These are phyloP conservation scores for Mesotaenium endlicherianum DNA, from an alignment of 139 green algal genomes.

Conservation along the genomic window DNA sequence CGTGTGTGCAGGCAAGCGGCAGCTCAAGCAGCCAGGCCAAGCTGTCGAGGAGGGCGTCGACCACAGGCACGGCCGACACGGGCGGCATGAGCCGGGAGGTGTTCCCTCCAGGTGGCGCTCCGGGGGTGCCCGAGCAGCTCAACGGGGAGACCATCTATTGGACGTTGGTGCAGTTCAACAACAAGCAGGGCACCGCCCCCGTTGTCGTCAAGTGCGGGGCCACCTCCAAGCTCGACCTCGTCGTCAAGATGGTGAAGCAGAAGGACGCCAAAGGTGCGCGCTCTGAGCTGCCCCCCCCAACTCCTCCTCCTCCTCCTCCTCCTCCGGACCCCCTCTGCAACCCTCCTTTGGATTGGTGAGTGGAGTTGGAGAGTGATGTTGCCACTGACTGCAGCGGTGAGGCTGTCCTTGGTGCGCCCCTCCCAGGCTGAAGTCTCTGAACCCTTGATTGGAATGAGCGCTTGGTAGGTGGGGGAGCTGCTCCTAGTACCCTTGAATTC, in stretches of 20 bases:
- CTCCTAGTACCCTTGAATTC: too few relatives aligned
- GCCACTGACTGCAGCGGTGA: too few relatives aligned
- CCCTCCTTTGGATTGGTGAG: too few relatives aligned
- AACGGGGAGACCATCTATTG: constrained; percentile 3
- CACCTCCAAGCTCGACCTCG: constrained; percentile 9
- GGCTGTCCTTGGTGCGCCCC: too few relatives aligned
- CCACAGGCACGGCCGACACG: too few relatives aligned
- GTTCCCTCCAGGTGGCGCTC: background rate
- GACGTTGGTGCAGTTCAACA: background rate
- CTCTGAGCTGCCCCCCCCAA: background rate
- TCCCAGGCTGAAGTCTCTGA: too few relatives aligned
- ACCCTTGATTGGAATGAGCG: too few relatives aligned
- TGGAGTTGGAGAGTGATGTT: too few relatives aligned
- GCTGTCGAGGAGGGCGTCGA: too few relatives aligned
- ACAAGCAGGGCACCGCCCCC: background rate
- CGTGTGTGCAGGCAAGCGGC: too few relatives aligned
- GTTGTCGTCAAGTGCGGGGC: constrained; percentile 3
- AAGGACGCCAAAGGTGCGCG: background rate
- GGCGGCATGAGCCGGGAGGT: background rate
- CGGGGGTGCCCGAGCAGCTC: background rate
- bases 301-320: background rate
- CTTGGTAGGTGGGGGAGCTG: too few relatives aligned
- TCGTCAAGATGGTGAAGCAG: background rate
- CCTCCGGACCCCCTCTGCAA: background rate
- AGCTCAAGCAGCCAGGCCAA: too few relatives aligned